These are phyloP conservation scores for Rubia peregrina DNA, from an alignment of 305 asterid species.

Conservation along the genomic window DNA sequence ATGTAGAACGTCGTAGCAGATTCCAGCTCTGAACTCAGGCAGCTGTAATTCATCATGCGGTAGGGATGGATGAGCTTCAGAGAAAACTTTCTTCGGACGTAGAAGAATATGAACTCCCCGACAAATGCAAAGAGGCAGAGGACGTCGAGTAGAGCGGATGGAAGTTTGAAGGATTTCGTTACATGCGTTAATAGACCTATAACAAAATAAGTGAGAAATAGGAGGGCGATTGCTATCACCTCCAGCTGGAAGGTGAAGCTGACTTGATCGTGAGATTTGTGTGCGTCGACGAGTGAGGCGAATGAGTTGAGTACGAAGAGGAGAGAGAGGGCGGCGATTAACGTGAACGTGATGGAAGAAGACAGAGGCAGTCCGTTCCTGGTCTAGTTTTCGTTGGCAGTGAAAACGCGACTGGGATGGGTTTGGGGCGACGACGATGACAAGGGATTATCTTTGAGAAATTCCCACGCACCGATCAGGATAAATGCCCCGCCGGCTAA, in stretches of 20 bases:
- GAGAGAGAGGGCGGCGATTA: slow-evolving; percentile 44
- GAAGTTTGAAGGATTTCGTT: slow-evolving; percentile 33
- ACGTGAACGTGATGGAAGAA: slow-evolving; percentile 43
- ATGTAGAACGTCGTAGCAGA: slow-evolving; percentile 61
- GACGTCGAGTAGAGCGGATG: too few relatives aligned
- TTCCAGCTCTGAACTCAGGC: slow-evolving; percentile 43
- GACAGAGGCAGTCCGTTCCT: slow-evolving; percentile 28
- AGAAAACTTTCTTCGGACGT: too few relatives aligned
- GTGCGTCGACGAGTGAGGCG: slow-evolving; percentile 63
- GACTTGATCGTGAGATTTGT: slow-evolving; percentile 38
- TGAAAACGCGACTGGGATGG: slow-evolving; percentile 11
- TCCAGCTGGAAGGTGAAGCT: slow-evolving; percentile 70
- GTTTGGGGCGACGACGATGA: slow-evolving; percentile 25
- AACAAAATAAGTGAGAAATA: slow-evolving; percentile 53
- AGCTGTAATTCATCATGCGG: slow-evolving; percentile 48
- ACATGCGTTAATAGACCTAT: slow-evolving; percentile 45
- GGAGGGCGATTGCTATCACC: slow-evolving; percentile 48
- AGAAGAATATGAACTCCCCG: too few relatives aligned
- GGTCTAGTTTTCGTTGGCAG: slow-evolving; percentile 20
- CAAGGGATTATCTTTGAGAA: slow-evolving; percentile 20
- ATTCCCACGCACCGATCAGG: slow-evolving; percentile 74
- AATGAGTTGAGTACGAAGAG: slow-evolving; percentile 53
- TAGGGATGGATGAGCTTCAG: slow-evolving; percentile 49
- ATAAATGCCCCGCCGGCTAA: slow-evolving; percentile 68
- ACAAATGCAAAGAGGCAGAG: too few relatives aligned